Evolutionary conservation across 208 protist genomes (phyloP).

Genomic region (Wallacemonas collosoma): DNA sequence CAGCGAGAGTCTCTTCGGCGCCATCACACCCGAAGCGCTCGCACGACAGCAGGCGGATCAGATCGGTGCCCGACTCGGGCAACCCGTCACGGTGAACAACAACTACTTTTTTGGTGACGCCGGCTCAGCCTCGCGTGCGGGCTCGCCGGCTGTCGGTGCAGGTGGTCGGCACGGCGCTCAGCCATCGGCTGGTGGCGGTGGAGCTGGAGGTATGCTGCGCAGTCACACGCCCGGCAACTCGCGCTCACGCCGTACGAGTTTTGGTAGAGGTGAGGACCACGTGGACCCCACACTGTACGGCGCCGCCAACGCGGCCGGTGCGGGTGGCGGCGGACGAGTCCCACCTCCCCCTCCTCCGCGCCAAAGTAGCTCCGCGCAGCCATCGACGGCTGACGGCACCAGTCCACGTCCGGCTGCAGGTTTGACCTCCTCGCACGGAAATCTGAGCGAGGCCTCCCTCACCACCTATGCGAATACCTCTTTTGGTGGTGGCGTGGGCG

Average conservation of each 20-base stretch:
- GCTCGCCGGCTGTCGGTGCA: background rate
- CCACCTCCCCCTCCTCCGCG: slow-evolving; percentile 4
- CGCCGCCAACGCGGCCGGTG: background rate
- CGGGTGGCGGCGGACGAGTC: background rate
- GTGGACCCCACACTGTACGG: background rate
- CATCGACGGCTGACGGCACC: background rate
- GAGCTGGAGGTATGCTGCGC: background rate
- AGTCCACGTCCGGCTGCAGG: background rate
- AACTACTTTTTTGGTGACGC: slow-evolving; percentile 49
- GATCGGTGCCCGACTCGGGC: slow-evolving; percentile 13
- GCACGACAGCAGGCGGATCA: slow-evolving; percentile 40
- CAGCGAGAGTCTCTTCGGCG: slow-evolving; percentile 31
- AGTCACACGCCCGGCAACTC: background rate
- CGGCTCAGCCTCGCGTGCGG: background rate
- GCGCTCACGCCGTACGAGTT: slow-evolving; percentile 1
- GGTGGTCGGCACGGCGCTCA: background rate
- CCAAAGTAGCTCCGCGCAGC: slow-evolving; percentile 12
- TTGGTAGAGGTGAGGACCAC: background rate
- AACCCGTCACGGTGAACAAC: slow-evolving; percentile 57
- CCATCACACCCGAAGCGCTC: slow-evolving; percentile 42
- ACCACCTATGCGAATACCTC: background rate
- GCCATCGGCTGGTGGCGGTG: background rate
- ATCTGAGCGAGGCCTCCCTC: background rate
- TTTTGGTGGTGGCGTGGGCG: background rate
- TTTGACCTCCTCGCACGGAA: slow-evolving; percentile 4